Evolutionary conservation across 164 flowering plant species (phyloP).

Genomic region (Malania oleifera): DNA sequence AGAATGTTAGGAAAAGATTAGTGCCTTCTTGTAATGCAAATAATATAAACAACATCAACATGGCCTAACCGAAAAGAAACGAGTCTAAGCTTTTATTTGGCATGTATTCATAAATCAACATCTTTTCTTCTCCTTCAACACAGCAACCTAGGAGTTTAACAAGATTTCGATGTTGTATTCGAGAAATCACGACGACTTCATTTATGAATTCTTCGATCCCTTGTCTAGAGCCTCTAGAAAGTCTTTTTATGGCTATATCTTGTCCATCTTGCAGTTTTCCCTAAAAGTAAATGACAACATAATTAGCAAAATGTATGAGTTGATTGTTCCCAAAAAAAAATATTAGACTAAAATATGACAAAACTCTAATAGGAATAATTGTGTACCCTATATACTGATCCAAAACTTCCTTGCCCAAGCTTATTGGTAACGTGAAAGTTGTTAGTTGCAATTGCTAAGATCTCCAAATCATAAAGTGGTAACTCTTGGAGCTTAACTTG

Average conservation of each 20-base stretch:
- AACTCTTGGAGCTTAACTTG: conserved; percentile 21
- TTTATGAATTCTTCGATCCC: conserved; percentile 43
- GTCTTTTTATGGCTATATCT: conserved; percentile 41
- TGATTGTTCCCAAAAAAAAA: too few species aligned
- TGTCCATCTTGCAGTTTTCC: conserved; percentile 28
- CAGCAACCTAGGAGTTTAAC: conserved; percentile 41
- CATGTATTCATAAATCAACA: conserved; percentile 29
- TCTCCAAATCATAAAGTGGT: conserved; percentile 18
- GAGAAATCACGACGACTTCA: conserved; percentile 34
- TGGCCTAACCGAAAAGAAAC: conserved; percentile 23
- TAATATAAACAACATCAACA: neutral
- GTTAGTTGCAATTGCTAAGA: conserved; percentile 24
- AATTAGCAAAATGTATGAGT: too few species aligned
- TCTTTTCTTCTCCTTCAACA: conserved; percentile 28
- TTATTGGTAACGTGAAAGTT: conserved; percentile 17
- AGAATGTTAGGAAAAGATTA: too few species aligned
- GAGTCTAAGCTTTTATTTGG: conserved; percentile 27
- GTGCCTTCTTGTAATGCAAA: too few species aligned
- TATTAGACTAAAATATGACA: too few species aligned
- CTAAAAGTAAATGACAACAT: conserved; percentile 13
- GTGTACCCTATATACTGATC: conserved; percentile 33
- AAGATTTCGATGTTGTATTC: conserved; percentile 41
- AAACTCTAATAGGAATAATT: neutral
- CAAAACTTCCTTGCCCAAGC: conserved; percentile 37
- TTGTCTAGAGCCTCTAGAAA: conserved; percentile 32